Base-by-base conservation (phyloP, 768 basidiomycete species). In the Daedaleopsis nitida region DNA sequence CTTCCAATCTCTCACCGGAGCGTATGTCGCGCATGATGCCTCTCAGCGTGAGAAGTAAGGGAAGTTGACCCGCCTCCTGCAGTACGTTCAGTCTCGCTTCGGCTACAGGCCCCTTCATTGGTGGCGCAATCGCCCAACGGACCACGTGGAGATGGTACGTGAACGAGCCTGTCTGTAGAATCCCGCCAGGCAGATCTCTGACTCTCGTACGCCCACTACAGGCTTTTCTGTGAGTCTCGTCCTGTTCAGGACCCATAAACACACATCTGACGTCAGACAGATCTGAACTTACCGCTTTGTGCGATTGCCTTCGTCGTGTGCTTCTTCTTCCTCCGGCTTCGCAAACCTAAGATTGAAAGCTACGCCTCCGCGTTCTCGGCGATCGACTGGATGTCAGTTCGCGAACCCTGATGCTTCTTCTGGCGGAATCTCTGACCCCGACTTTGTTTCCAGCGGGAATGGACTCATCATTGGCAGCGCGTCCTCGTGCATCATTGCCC, bases 311-410 rank as follows among this genome's bases (percentile, higher is more conserved):
- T 62, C 38, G 49, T 19, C 19, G 38, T 64, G 16, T 54, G 52
- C 12, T 19, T 58, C n/a, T 8, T 55, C 43, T 63, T 66, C 50
- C 55, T 66, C 3, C 44, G 45, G 2, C 50, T 66, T 17, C 49
- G 39, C 11, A 67, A 65, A 1, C 77, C 77, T 3, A 54, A 55
- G 16, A 24, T 51, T 10, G 58, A 58, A 10, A 50, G 72, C 27
- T 21, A 47, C 27, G 56, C 64, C 21, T 70, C 73, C 11, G 54
- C 59, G 57, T 52, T 74, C 21, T 23, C 17, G 21, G 60, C 63
- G 6, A 69, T 78, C 17, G 77, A 78, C 50, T 78, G 78, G 78
- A 70, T 73, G 75, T 76, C 57, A 57, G 77, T 32, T 32, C 7
- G 4, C 27, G 3, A 32, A n/a, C n/a, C n/a, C n/a, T n/a, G n/a